Evolutionary conservation across 305 asterid genomes (phyloP), one percentile per base, ranked within the genome.

Genomic region (Solanum hybrid): DNA sequence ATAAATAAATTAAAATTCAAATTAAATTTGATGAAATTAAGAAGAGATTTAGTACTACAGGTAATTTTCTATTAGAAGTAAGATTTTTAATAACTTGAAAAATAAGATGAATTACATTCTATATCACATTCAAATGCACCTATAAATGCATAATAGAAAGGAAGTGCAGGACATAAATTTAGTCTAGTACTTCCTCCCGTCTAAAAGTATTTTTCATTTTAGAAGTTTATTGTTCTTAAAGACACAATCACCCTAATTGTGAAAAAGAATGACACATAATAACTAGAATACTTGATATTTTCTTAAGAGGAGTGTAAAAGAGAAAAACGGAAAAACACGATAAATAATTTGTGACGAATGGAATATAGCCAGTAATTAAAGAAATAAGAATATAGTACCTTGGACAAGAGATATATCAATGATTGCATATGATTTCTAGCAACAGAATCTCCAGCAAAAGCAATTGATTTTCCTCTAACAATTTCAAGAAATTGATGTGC

Each of bases 391-490:
- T 14, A 46, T 20, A 57, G n/a, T 61, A 93, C 95, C 92, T 92
- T 87, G 57, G 94, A 90, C 79, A 94, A 90, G 71, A 93, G 94
- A 90, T 93, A 93, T 8, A 92, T 90, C 87, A 94, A 89, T 46
- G 95, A 93, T 71, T 93, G 37, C 79, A 74, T 74, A 6, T 74
- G 37, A 74, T 74, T 74, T 74, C 80, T 74, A 6, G 37, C 80
- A 95, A 93, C 93, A 26, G 95, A 92, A 86, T 93, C 95, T n/a
- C 95, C 96, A 51, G 92, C 93, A 89, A 94, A 93, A 8, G 95
- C 95, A 90, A 94, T 26, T 5, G 95, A 89, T 35, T 92, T 94
- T 22, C 91, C 92, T 33, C 92, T 89, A 28, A 94, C 93, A 28
- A 93, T 76, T 3, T 92, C 92, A 84, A 94, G 57, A 86, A 94